These are phyloP conservation scores for Umbelopsis sp. DNA, from an alignment of 371 early-diverging fungal species.

Conservation along the genomic window DNA sequence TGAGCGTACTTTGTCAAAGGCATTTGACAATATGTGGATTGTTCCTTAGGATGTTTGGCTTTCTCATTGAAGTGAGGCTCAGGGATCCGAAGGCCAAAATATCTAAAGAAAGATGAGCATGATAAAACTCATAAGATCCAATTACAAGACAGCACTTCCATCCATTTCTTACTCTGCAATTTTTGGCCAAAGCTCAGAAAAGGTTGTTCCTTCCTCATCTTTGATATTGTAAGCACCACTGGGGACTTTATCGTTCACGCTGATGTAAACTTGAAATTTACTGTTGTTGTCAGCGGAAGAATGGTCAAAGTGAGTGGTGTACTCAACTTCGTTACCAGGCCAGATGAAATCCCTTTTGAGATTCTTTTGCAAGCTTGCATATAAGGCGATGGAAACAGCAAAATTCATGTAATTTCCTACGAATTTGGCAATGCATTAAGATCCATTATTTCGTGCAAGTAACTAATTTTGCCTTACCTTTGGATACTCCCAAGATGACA, in stretches of 20 bases:
- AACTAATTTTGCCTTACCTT: not conserved
- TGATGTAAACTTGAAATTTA: slow-evolving; percentile 21
- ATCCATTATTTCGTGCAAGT: not conserved
- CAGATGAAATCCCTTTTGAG: slow-evolving; percentile 9
- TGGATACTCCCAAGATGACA: slow-evolving; percentile 23
- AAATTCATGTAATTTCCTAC: slow-evolving; percentile 25
- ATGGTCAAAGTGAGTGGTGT: slow-evolving; percentile 7
- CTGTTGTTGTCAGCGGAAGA: slow-evolving; percentile 25
- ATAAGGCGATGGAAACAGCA: slow-evolving; percentile 19
- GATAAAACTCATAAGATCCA: not conserved
- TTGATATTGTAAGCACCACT: slow-evolving; percentile 20
- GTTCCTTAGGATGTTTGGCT: not conserved
- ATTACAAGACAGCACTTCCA: no score
- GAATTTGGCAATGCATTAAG: not conserved
- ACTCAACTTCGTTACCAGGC: slow-evolving; percentile 20
- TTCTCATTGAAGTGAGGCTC: slow-evolving; percentile 4
- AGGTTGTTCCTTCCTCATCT: not conserved
- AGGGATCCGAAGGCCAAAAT: slow-evolving; percentile 21
- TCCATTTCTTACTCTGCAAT: slow-evolving; percentile 24
- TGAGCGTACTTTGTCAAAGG: slow-evolving; percentile 19
- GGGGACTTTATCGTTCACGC: slow-evolving; percentile 2
- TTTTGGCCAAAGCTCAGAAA: slow-evolving; percentile 21
- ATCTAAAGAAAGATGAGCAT: not conserved
- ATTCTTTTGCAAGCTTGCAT: slow-evolving; percentile 24
- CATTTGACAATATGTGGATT: not conserved